Evolutionary conservation across 805 yeast genomes (phyloP).

Genomic region (Yarrowia bubula): DNA sequence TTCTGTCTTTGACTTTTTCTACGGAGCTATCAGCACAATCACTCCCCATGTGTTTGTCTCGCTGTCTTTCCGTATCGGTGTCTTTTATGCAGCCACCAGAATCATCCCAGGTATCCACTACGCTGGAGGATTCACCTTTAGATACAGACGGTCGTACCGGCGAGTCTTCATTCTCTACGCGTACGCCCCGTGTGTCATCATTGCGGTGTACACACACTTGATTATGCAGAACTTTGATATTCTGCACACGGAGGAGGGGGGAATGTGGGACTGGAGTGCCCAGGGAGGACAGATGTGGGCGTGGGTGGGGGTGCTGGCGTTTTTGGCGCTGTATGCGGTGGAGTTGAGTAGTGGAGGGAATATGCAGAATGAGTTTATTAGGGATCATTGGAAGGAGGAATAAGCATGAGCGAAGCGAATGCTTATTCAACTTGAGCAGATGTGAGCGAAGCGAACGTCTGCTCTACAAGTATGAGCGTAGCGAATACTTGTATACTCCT

Average conservation of each 20-base stretch:
- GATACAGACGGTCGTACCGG: slow-evolving; percentile 23
- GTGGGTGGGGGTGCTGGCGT: slow-evolving; percentile 86
- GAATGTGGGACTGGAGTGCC: slow-evolving; percentile 27
- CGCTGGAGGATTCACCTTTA: slow-evolving; percentile 19
- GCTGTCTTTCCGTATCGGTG: slow-evolving; percentile 79
- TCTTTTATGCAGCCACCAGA: slow-evolving; percentile 86
- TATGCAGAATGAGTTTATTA: slow-evolving; percentile 25
- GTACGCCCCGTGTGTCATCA: slow-evolving; percentile 88
- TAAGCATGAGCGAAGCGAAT: no score
- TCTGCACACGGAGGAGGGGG: slow-evolving; percentile 36
- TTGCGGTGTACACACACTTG: slow-evolving; percentile 92
- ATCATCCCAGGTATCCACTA: slow-evolving; percentile 73
- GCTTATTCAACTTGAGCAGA: no score
- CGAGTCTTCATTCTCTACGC: slow-evolving; percentile 58
- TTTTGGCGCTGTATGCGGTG: slow-evolving; percentile 72
- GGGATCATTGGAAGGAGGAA: slow-evolving; percentile 23
- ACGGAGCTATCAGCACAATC: slow-evolving; percentile 57
- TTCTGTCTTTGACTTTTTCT: slow-evolving; percentile 45
- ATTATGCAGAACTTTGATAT: slow-evolving; percentile 85
- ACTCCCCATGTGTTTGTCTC: slow-evolving; percentile 80
- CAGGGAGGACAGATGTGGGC: slow-evolving; percentile 88
- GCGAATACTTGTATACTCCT: not conserved
- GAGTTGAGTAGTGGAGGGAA: slow-evolving; percentile 53
- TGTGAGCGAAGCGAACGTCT: not conserved
- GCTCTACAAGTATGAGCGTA: no score